Evolutionary conservation across 148 eudicot genomes (phyloP), one percentile per base, ranked within the genome.

Genomic region (Dianthus caryophyllus): DNA sequence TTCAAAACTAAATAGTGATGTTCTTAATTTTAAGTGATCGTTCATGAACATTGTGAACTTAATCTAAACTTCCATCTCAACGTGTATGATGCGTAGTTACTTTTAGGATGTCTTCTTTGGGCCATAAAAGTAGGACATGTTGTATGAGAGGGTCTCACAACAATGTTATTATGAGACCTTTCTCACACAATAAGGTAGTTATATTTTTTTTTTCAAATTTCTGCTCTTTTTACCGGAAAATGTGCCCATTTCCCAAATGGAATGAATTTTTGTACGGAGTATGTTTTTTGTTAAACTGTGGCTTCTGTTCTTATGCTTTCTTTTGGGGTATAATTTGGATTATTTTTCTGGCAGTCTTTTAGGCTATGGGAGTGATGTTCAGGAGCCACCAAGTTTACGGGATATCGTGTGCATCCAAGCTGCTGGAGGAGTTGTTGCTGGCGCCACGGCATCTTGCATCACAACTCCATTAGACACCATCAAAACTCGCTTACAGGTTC

Each of bases 401-500:
- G 73, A 75, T 54, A 79, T 90, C 69, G 81, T 85, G 60, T 60
- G 77, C 67, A 90, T 90, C 75, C 99, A 95, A 83, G 97, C 88
- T 75, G 89, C 91, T 31, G 99, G 99, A 64, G 99, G 99, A 67
- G 78, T 95, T 63, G 65, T 78, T 68, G 99, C 99, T 56, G 99
- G 96, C 76, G 96, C 96, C 50, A 79, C 88, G 16, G 93, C 97
- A 69, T 86, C 99, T 68, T 90, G 81, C 79, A 83, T 94, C 71
- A 90, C 99, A 61, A 94, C 97, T 52, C 99, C 99, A 31, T 55
- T 94, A 74, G 99, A 94, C 69, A 94, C 99, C 39, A 90, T 94
- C 49, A 94, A 94, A 77, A 94, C 99, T 58, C 92, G 99, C 33
- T 76, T 88, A 41, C 99, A 95, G 84, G 97, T 90, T 55, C 67